phyloP scores from a whole-genome alignment of 495 filamentous ascomycete genomes.

The Penicillium canescens region DNA sequence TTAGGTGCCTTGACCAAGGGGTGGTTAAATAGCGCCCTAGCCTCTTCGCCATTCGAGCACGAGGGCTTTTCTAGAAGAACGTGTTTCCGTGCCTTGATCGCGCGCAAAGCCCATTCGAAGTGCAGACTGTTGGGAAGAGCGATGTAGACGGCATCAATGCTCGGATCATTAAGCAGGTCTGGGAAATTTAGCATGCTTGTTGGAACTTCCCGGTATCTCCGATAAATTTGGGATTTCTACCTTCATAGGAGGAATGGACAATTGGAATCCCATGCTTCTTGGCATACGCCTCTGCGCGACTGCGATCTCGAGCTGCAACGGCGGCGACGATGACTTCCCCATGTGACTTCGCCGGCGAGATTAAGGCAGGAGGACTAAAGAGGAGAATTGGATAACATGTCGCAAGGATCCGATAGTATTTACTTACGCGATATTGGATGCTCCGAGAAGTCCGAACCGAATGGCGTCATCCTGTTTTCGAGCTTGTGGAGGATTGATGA shows the following conservation, averaged over 20 bases:
- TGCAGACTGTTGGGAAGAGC: conserved; percentile 50
- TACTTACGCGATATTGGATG: conserved; percentile 30
- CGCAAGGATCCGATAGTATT: not conserved
- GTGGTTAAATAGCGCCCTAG: conserved; percentile 33
- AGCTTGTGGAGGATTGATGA: conserved; percentile 18
- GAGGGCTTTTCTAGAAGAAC: conserved; percentile 53
- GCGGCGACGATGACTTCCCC: conserved; percentile 59
- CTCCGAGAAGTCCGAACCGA: conserved; percentile 32
- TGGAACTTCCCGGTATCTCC: not conserved
- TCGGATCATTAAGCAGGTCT: conserved; percentile 40
- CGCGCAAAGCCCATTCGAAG: conserved; percentile 44
- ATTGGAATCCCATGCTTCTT: conserved; percentile 57
- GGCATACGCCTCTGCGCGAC: conserved; percentile 55
- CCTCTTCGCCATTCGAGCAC: conserved; percentile 39
- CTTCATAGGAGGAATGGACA: conserved; percentile 49
- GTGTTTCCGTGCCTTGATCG: conserved; percentile 45
- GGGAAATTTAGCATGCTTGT: not conserved
- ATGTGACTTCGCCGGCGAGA: conserved; percentile 58
- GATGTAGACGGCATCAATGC: conserved; percentile 50
- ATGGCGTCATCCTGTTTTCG: conserved; percentile 28
- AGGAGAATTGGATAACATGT: not conserved
- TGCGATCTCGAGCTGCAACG: conserved; percentile 57
- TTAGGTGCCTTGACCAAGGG: conserved; percentile 23
- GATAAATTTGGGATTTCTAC: conserved; percentile 14
- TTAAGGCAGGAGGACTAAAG: conserved; percentile 51